A percentile compares a stretch with the other conserved stretches of the same genome.
phyloP scores from a whole-genome alignment of 257 asterid species.

The Scutellaria galericulata region DNA sequence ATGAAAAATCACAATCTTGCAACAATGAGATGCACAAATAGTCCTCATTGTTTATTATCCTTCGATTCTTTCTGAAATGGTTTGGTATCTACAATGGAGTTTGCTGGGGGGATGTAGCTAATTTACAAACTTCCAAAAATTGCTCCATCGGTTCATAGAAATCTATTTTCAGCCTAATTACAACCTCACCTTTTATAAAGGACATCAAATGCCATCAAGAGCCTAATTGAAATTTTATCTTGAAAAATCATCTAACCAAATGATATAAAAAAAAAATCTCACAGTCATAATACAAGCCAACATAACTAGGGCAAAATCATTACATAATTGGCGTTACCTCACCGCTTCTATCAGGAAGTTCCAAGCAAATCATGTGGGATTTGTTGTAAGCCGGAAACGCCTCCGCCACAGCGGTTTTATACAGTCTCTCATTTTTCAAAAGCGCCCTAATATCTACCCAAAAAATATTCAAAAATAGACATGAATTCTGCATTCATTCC shows the following conservation, averaged over 20 bases:
- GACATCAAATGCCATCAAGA: not conserved
- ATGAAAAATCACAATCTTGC: slow-evolving; percentile 4
- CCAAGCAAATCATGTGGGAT: slow-evolving; percentile 84
- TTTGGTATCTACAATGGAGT: not conserved
- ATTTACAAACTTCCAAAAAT: not conserved
- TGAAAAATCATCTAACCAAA: slow-evolving; percentile 3
- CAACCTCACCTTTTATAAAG: not conserved
- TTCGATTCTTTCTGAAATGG: not conserved
- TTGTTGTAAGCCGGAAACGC: slow-evolving; percentile 91
- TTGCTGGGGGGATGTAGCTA: not conserved
- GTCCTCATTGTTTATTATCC: not conserved
- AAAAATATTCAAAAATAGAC: slow-evolving; percentile 21
- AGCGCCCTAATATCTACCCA: slow-evolving; percentile 71
- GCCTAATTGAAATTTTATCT: slow-evolving; percentile 14
- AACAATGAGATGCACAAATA: not conserved
- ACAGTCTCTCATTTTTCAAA: slow-evolving; percentile 71
- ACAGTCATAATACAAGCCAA: not conserved
- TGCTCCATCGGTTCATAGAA: slow-evolving; percentile 25
- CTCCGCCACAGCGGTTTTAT: slow-evolving; percentile 65
- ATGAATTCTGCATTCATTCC: slow-evolving; percentile 17
- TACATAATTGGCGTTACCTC: slow-evolving; percentile 60
- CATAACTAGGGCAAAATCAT: slow-evolving; percentile 26
- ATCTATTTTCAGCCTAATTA: slow-evolving; percentile 24
- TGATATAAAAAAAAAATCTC: slow-evolving; percentile 22
- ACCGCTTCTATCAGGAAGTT: slow-evolving; percentile 87